Percentiles rank a stretch among this genome's conserved stretches.
Conservation (phyloP, 2,329 filamentous ascomycete species). For the Curvularia eragrostidis region DNA sequence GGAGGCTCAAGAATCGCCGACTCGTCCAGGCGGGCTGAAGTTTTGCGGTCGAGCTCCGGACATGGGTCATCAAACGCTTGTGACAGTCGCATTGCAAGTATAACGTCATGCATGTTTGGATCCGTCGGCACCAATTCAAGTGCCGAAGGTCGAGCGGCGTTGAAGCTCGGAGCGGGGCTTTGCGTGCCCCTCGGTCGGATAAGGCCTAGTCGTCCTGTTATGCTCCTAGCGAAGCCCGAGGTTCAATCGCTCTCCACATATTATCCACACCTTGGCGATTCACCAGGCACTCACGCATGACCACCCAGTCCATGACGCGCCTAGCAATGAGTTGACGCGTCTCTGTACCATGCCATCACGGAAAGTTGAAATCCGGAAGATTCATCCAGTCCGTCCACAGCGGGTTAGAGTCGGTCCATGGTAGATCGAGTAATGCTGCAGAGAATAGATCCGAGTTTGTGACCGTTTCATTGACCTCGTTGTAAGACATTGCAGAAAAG, state of each 20-base stretch:
- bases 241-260: slow-evolving; percentile 1
- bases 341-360: slow-evolving; percentile 7
- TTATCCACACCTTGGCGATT: slow-evolving; percentile 2
- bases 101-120: slow-evolving; percentile 15
- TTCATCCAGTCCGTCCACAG: slow-evolving; percentile 48
- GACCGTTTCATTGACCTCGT: slow-evolving; percentile 70
- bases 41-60: slow-evolving; percentile 10
- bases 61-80: slow-evolving; percentile 9
- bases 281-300: not conserved
- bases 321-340: not conserved
- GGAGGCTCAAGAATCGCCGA: slow-evolving; percentile 13
- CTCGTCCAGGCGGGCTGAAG: not conserved
- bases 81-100: slow-evolving; percentile 5
- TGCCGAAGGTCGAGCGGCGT: slow-evolving; percentile 8
- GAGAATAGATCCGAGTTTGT: slow-evolving; percentile 69
- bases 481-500: slow-evolving; percentile 73
- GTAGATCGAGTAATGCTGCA: slow-evolving; percentile 61
- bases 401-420: slow-evolving; percentile 61
- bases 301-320: not conserved
- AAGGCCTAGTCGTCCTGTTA: slow-evolving; percentile 4
- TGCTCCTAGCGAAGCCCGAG: slow-evolving; percentile 8
- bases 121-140: slow-evolving; percentile 14
- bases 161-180: slow-evolving; percentile 11
- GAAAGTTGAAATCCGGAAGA: slow-evolving; percentile 43
- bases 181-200: slow-evolving; percentile 5